These are phyloP conservation scores for Pseudopithomyces chartarum DNA, from an alignment of 2,329 filamentous ascomycete species.

Conservation along the genomic window DNA sequence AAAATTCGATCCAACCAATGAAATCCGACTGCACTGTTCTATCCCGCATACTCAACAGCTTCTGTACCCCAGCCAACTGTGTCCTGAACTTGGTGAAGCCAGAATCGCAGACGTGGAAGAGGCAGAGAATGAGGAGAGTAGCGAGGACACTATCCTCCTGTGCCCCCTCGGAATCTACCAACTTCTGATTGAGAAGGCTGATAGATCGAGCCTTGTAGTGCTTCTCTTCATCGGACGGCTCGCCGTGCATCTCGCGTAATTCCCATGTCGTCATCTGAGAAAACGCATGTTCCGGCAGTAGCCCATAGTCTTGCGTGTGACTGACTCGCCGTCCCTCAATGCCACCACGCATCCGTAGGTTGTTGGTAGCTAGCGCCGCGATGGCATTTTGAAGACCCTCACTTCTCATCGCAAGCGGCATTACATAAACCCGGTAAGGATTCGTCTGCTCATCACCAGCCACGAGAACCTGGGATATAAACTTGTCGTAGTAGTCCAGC, in stretches of 20 bases:
- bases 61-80: constrained; percentile 91
- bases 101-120: constrained; percentile 92
- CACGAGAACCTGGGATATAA: constrained; percentile 89
- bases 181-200: constrained; percentile 78
- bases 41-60: constrained; percentile 79
- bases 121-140: constrained; percentile 83
- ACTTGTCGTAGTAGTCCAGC: constrained; percentile 91
- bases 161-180: constrained; percentile 75
- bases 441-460: constrained; percentile 84
- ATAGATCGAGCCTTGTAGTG: constrained; percentile 86
- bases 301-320: constrained; percentile 32
- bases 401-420: constrained; percentile 77
- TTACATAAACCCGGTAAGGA: constrained; percentile 82
- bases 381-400: constrained; percentile 90
- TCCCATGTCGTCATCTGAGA: constrained; percentile 44
- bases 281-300: constrained; percentile 45
- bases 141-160: constrained; percentile 86
- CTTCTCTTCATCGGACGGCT: constrained; percentile 75
- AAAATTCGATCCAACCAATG: constrained; percentile 86
- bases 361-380: constrained; percentile 86
- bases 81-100: constrained; percentile 92
- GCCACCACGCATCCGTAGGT: constrained; percentile 81
- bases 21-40: constrained; percentile 65
- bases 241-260: constrained; percentile 50
- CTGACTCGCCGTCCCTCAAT: constrained; percentile 54